These are phyloP conservation scores for Gleditsia sinensis DNA, from an alignment of 306 rosid species.

Conservation along the genomic window DNA sequence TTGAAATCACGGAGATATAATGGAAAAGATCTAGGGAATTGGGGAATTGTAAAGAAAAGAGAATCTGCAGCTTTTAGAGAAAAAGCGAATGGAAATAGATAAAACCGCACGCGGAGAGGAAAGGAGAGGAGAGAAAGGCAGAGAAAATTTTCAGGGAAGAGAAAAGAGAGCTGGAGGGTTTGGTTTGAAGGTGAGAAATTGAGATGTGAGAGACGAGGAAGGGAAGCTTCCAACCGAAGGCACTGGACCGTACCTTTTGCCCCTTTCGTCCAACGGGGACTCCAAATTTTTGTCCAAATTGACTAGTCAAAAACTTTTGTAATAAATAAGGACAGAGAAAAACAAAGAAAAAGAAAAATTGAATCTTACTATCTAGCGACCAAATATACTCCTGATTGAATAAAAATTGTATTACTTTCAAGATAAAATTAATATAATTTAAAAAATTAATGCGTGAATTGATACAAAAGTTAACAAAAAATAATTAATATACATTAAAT, in stretches of 20 bases:
- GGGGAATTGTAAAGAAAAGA: conserved; percentile 10
- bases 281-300: too few relatives aligned
- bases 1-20: conserved; percentile 9
- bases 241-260: neutral
- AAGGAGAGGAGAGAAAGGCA: neutral
- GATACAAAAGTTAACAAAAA: too few relatives aligned
- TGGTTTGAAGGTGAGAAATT: neutral
- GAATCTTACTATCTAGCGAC: too few relatives aligned
- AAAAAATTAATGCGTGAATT: too few relatives aligned
- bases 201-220: conserved; percentile 35
- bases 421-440: too few relatives aligned
- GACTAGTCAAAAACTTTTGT: too few relatives aligned
- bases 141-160: neutral
- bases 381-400: too few relatives aligned
- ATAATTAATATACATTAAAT: too few relatives aligned
- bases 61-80: conserved; percentile 14
- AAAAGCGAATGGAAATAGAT: neutral
- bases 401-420: too few relatives aligned
- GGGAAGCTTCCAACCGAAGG: conserved; percentile 42
- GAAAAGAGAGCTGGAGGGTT: neutral
- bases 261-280: too few relatives aligned
- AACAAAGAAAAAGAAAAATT: too few relatives aligned
- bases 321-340: too few relatives aligned
- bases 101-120: neutral
- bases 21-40: conserved; percentile 3